Evolutionary conservation across 768 basidiomycete genomes (phyloP).

Genomic region (Suillus bovinus): DNA sequence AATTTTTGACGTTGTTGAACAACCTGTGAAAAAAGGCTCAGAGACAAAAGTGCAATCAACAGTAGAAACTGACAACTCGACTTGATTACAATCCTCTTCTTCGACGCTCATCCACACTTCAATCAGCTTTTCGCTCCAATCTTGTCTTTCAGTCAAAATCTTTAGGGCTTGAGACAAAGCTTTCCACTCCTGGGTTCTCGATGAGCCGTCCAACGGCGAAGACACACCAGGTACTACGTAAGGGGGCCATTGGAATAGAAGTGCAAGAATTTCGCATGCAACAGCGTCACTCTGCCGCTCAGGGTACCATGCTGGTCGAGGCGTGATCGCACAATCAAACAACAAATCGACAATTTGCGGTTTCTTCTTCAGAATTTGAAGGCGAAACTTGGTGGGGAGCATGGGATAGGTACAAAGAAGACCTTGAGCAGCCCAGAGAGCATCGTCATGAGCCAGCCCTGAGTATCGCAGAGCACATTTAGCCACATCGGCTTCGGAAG

Average conservation of each 20-base stretch:
- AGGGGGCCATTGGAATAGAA: conserved; percentile 23
- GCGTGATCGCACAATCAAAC: conserved; percentile 22
- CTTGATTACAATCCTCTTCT: conserved; percentile 22
- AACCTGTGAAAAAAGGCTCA: conserved; percentile 12
- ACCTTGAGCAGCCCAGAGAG: conserved; percentile 13
- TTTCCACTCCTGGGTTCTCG: conserved; percentile 21
- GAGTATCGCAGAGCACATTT: conserved; percentile 32
- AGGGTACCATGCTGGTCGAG: conserved; percentile 31
- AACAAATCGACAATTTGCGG: conserved; percentile 20
- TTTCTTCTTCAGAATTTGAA: conserved; percentile 16
- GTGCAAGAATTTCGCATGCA: conserved; percentile 24
- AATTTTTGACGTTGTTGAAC: conserved; percentile 16
- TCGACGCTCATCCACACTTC: conserved; percentile 26
- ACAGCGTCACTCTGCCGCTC: conserved; percentile 23
- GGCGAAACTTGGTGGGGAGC: conserved; percentile 8
- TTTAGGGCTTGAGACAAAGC: conserved; percentile 17
- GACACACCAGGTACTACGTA: conserved; percentile 21
- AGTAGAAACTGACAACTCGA: conserved; percentile 18
- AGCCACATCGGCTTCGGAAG: conserved; percentile 6
- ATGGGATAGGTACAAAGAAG: conserved; percentile 15
- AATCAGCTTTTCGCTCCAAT: conserved; percentile 22
- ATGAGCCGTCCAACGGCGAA: conserved; percentile 9
- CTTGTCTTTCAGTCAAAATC: conserved; percentile 23
- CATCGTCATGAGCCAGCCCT: conserved; percentile 23
- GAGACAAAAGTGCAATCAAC: background rate